Evolutionary conservation across 2,329 filamentous ascomycete species (phyloP).

Genomic region (Neonectria punicea): DNA sequence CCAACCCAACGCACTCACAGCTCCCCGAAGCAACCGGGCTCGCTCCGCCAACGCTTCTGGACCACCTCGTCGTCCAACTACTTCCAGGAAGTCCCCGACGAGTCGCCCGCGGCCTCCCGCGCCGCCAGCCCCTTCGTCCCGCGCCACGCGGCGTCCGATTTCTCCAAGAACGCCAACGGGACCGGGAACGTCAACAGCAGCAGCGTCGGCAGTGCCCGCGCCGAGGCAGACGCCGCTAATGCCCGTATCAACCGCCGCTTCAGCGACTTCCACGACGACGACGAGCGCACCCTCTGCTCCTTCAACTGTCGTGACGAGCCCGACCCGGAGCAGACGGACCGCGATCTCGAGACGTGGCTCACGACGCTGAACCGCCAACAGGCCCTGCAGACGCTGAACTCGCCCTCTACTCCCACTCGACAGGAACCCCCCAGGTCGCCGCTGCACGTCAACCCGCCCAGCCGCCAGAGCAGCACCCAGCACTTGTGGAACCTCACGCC

Average conservation of each 20-base stretch:
- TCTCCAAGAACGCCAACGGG: slow-evolving; percentile 37
- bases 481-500: not conserved
- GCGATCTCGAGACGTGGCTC: slow-evolving; percentile 28
- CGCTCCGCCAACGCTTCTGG: slow-evolving; percentile 35
- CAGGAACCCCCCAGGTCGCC: slow-evolving; percentile 1
- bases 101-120: not conserved
- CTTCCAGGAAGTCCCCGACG: slow-evolving; percentile 19
- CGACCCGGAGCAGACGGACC: slow-evolving; percentile 10
- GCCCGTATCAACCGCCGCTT: slow-evolving; percentile 16
- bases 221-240: slow-evolving; percentile 33
- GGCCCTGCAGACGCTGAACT: slow-evolving; percentile 32
- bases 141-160: slow-evolving; percentile 46
- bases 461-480: not conserved
- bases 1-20: not conserved
- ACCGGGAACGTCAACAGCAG: no score
- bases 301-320: slow-evolving; percentile 23
- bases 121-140: slow-evolving; percentile 41
- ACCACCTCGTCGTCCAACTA: slow-evolving; percentile 34
- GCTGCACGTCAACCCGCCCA: not conserved
- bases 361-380: slow-evolving; percentile 26
- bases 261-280: slow-evolving; percentile 5
- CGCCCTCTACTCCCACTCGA: not conserved
- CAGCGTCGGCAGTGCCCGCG: slow-evolving; percentile 22
- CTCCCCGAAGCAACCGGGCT: slow-evolving; percentile 24
- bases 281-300: slow-evolving; percentile 37